phyloP scores from a whole-genome alignment of 768 basidiomycete species.

The Rhodotorula toruloides region DNA sequence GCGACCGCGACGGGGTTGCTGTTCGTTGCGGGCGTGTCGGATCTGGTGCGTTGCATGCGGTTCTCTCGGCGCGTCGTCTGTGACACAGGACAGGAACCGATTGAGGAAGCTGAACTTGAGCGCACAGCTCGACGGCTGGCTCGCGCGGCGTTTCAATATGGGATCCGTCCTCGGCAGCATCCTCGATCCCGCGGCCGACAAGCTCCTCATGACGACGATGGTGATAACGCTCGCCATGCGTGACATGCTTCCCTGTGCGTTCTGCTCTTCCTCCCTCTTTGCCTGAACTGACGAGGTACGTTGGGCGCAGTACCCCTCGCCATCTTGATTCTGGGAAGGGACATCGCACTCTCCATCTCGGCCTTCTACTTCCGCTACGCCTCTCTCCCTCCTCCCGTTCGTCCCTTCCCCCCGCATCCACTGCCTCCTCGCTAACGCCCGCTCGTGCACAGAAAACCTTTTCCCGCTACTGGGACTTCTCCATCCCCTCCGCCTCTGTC shows the following conservation, averaged over 20 bases:
- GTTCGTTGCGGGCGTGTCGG: conserved; percentile 85
- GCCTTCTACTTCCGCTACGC: conserved; percentile 92
- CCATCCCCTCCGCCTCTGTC: conserved; percentile 90
- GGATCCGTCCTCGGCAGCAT: conserved; percentile 88
- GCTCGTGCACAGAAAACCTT: conserved; percentile 70
- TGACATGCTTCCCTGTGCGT: conserved; percentile 73
- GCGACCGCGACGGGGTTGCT: conserved; percentile 73
- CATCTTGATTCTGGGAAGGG: conserved; percentile 78
- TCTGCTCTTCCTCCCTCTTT: background rate
- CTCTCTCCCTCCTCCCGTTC: conserved; percentile 76
- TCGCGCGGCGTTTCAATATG: conserved; percentile 82
- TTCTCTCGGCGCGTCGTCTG: too few species aligned
- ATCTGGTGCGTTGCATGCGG: conserved; percentile 61
- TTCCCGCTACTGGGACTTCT: conserved; percentile 89
- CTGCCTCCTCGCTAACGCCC: conserved; percentile 5
- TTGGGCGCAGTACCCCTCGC: conserved; percentile 79
- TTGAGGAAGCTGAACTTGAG: too few species aligned
- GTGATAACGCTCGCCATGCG: conserved; percentile 78
- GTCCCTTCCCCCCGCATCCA: conserved; percentile 42
- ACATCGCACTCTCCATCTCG: conserved; percentile 74
- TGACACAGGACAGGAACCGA: too few species aligned
- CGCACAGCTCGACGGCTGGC: conserved; percentile 75
- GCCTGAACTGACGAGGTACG: too few species aligned
- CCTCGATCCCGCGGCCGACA: conserved; percentile 95
- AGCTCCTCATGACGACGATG: conserved; percentile 87